These are phyloP conservation scores for Claviceps purpurea DNA, from an alignment of 2,329 filamentous ascomycete species.

Conservation along the genomic window DNA sequence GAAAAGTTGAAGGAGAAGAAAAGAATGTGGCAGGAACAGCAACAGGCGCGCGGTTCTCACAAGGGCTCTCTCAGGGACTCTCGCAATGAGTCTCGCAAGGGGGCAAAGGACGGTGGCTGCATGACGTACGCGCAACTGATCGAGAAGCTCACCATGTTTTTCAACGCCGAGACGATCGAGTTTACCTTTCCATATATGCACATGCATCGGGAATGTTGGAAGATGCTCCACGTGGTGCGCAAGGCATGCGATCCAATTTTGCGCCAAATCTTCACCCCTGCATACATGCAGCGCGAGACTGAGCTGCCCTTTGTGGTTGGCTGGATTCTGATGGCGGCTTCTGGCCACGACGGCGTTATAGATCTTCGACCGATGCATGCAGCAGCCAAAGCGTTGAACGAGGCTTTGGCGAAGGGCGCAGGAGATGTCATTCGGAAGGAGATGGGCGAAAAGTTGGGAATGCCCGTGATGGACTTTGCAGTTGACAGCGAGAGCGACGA, in stretches of 20 bases:
- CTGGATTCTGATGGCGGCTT: slow-evolving; percentile 22
- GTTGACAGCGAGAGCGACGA: background rate
- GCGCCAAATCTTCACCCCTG: slow-evolving; percentile 17
- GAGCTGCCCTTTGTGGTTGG: slow-evolving; percentile 27
- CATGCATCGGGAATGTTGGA: slow-evolving; percentile 30
- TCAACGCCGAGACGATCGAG: slow-evolving; percentile 24
- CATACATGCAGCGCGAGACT: slow-evolving; percentile 24
- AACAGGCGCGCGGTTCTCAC: background rate
- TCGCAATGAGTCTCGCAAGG: background rate
- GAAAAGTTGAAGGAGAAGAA: slow-evolving; percentile 7
- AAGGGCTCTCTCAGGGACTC: background rate
- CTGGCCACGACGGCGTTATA: background rate
- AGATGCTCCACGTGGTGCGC: slow-evolving; percentile 20
- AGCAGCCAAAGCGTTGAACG: background rate
- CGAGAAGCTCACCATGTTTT: slow-evolving; percentile 16
- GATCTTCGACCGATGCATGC: background rate
- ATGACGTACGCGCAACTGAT: slow-evolving; percentile 16
- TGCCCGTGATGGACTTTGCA: background rate
- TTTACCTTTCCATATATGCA: slow-evolving; percentile 24
- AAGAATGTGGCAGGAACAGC: background rate
- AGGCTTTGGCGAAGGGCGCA: background rate
- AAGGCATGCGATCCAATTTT: slow-evolving; percentile 19
- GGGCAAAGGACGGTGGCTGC: background rate
- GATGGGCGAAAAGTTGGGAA: background rate
- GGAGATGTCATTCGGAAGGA: background rate